Conservation (phyloP, 2,329 filamentous ascomycete genomes). For the Dichotomopilus funicola region DNA sequence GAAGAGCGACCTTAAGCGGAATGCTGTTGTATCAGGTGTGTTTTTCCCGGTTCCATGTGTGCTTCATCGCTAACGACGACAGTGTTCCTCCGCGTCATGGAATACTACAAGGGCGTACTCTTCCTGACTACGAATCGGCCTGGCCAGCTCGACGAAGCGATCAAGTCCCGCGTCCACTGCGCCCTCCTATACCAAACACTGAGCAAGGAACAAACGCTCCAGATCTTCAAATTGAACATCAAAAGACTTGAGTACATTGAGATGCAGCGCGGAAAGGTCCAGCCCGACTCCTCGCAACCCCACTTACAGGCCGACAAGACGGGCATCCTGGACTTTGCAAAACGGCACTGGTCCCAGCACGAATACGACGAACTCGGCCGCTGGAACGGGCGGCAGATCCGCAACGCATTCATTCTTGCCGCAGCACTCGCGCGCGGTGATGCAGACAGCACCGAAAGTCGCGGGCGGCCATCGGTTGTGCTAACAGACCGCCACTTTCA, state of each 20-base stretch:
- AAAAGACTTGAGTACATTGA: not conserved
- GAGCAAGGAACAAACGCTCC: not conserved
- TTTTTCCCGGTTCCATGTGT: not conserved
- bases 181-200: constrained; percentile 10
- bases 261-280: not conserved
- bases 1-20: constrained; percentile 16
- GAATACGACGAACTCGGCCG: not conserved
- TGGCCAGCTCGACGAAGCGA: constrained; percentile 32
- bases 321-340: constrained; percentile 27
- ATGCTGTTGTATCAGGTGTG: constrained; percentile 21
- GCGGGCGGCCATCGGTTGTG: not conserved
- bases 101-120: constrained; percentile 26
- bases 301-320: not conserved
- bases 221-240: constrained; percentile 11
- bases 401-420: constrained; percentile 11
- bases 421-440: constrained; percentile 1
- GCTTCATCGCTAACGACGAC: not conserved
- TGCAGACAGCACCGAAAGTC: not conserved
- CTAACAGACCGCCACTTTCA: constrained; percentile 2
- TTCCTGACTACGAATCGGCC: constrained; percentile 29
- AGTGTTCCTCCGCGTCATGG: constrained; percentile 23
- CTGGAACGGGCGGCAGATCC: constrained; percentile 16
- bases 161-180: constrained; percentile 17
- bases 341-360: constrained; percentile 3
- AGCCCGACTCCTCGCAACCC: not conserved